Base-by-base conservation (phyloP, 2,329 filamentous ascomycete genomes). In the Scorias spongiosa region DNA sequence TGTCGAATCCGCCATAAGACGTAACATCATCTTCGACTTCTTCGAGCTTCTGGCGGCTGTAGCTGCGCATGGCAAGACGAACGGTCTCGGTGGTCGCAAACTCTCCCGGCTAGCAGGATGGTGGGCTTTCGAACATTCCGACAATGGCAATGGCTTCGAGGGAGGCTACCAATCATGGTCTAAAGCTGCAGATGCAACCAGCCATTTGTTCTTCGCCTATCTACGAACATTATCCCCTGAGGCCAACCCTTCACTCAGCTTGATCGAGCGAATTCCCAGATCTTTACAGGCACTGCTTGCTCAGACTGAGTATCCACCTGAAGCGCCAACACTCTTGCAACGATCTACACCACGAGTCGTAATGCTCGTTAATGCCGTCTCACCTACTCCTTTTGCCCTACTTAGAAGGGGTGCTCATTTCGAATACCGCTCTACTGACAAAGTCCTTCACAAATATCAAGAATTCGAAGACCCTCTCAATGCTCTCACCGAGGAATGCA, bases 191-290 rank as follows among this genome's bases (percentile, higher is more conserved):
- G 87, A 96, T 70, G 91, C 91, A 43, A 87, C 89, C 15, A 94
- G 88, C 57, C 91, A 98, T 67, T 69, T 98, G 44, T 98, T 98
- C 71, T 98, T 98, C 60, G 91, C 91, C 44, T 98, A 96, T 61
- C 76, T 98, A 40, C 78, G 91, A 54, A 95, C 88, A 1, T 68
- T 94, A 40, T 79, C 86, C 1, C 89, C 91, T n/a, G 81, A 89
- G 49, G 75, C 72, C 11, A 60, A 72, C 29, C 74, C 80, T 49
- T 75, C 77, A 28, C 69, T 81, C 42, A 84, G 78, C 49, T 84
- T 84, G 40, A 93, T 96, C 48, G 84, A 88, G 0, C 75, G 81
- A 50, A 74, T 98, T 12, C 91, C 91, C 8, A 81, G 88, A 59
- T 94, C 91, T 10, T 72, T 98, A 14, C 87, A 95, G 65, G 84